Percentiles rank a stretch among this genome's conserved stretches.
These are phyloP conservation scores for Beverwykella pulmonaria DNA, from an alignment of 495 filamentous ascomycete species.

Conservation along the genomic window DNA sequence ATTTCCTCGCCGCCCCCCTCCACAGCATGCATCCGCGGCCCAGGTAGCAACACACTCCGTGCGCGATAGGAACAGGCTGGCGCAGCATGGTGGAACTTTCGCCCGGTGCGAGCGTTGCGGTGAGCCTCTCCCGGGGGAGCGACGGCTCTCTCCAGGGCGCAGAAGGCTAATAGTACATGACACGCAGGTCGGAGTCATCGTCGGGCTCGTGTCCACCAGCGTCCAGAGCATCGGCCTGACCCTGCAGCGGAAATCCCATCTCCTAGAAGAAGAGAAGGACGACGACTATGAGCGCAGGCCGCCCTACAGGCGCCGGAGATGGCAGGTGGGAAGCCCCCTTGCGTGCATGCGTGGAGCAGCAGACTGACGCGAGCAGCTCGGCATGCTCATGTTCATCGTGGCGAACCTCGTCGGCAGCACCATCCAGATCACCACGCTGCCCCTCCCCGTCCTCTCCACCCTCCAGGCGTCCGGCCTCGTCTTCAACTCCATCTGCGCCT, in stretches of 20 bases:
- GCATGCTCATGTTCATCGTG: conserved; percentile 95
- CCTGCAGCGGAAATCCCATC: conserved; percentile 97
- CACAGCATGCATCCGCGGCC: conserved; percentile 27
- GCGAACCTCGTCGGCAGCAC: conserved; percentile 93
- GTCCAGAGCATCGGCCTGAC: conserved; percentile 94
- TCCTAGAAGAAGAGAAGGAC: conserved; percentile 92
- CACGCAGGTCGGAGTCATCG: conserved; percentile 80
- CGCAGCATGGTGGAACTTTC: conserved; percentile 80
- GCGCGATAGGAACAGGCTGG: conserved; percentile 51
- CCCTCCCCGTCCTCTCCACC: conserved; percentile 91
- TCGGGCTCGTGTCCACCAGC: conserved; percentile 89
- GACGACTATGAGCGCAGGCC: conserved; percentile 78
- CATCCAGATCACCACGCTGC: conserved; percentile 96
- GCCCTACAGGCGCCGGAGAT: conserved; percentile 86
- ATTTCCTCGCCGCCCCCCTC: not conserved
- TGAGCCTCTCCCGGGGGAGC: conserved; percentile 50
- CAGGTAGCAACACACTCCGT: conserved; percentile 23
- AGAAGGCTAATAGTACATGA: not conserved
- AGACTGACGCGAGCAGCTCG: conserved; percentile 55
- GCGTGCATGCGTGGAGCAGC: not conserved
- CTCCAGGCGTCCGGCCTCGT: conserved; percentile 95
- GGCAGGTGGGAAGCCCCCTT: conserved; percentile 67
- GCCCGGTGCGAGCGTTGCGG: conserved; percentile 82
- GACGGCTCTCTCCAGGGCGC: not conserved
- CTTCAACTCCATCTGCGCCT: conserved; percentile 97